Evolutionary conservation across 164 flowering plant genomes (phyloP), one percentile per base, ranked within the genome.

Genomic region (Warburgia ugandensis): DNA sequence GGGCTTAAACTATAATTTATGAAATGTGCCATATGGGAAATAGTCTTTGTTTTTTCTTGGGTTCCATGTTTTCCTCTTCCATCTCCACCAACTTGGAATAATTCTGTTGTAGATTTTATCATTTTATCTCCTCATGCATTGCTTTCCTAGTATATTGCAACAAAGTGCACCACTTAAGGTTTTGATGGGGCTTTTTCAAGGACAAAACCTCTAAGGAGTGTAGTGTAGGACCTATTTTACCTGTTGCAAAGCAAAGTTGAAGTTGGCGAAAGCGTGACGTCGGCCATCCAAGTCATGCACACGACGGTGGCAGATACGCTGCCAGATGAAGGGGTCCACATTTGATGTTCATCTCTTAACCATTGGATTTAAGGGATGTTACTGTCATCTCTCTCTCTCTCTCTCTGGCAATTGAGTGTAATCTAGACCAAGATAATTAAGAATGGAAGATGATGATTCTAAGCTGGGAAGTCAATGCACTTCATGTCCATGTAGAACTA

Each of bases 251-350:
- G 66, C 47, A 60, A 69, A 72, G 66, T 21, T 50, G 56, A 67
- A 53, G 27, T 51, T 49, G 21, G 49, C 79, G 82, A 65, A 74
- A 79, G 94, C 84, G 53, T 84, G 94, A 84, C 80, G 83, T 47
- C 50, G 33, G 54, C 68, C 76, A 71, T 78, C 78, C 77, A 69
- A n/a, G n/a, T n/a, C n/a, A n/a, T n/a, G n/a, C 29, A 56, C 27
- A 25, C 50, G 38, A 17, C 13, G 21, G 42, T 29, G 55, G 20
- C 6, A 8, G 19, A 28, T 60, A 48, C 41, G n/a, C n/a, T n/a
- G n/a, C n/a, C n/a, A n/a, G n/a, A n/a, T 33, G 22, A 52, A 62
- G 36, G 35, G 52, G 68, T 56, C 65, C 65, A 70, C 71, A 72
- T 66, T 68, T 67, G 68, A 66, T 62, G 20, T 37, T 56, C 2